Conservation (phyloP, 106 monocot species). For the Chionographis japonica region DNA sequence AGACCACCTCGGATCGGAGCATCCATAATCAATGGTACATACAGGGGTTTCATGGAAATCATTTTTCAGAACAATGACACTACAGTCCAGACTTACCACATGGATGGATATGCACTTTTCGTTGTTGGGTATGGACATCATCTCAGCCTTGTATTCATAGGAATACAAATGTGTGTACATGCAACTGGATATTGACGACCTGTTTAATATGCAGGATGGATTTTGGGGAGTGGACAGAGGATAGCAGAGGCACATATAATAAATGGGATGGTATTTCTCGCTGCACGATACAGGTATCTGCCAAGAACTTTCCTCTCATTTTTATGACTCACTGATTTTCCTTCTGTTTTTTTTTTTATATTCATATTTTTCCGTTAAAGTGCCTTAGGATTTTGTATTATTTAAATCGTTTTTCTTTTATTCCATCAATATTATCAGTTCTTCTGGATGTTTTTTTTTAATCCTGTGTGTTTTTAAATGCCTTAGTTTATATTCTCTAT, state of each 20-base stretch:
- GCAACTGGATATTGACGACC: neutral
- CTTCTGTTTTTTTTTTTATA: neutral
- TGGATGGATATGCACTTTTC: conserved; percentile 87
- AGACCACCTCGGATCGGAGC: conserved; percentile 33
- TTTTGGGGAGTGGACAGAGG: conserved; percentile 67
- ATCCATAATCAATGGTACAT: conserved; percentile 62
- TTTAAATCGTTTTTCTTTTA: neutral
- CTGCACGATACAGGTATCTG: conserved; percentile 59
- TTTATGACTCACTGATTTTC: neutral
- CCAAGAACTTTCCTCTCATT: neutral
- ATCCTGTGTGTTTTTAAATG: too few species aligned
- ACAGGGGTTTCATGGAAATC: conserved; percentile 79
- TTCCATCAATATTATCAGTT: neutral
- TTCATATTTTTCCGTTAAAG: neutral
- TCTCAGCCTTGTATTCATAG: neutral
- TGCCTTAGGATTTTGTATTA: too few species aligned
- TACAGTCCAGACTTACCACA: conserved; percentile 58
- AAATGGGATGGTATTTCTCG: conserved; percentile 85
- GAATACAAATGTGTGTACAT: neutral
- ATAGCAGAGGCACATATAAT: conserved; percentile 60
- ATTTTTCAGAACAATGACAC: conserved; percentile 85
- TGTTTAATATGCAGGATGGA: conserved; percentile 53
- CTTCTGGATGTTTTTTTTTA: too few species aligned
- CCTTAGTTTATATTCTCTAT: too few species aligned
- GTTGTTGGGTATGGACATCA: conserved; percentile 62